Conservation (phyloP, 192 early-diverging fungal genomes). For the Gryganskiella cystojenkinii region DNA sequence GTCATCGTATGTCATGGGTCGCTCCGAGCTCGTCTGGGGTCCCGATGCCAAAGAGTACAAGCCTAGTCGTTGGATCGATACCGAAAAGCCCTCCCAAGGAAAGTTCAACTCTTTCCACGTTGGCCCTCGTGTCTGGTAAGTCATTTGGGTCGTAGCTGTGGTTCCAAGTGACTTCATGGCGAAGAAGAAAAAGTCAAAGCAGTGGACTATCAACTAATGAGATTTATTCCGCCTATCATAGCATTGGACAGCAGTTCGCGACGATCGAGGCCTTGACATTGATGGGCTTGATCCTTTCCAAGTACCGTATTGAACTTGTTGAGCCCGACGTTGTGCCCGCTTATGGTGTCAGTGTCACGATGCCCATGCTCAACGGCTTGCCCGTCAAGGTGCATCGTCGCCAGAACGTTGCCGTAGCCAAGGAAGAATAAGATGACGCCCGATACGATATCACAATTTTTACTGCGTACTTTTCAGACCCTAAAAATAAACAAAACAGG, state of each 20-base stretch:
- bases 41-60: constrained; percentile 67
- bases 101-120: constrained; percentile 67
- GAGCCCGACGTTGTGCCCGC: constrained; percentile 18
- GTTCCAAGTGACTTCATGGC: no score
- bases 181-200: neutral
- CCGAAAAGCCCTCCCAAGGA: constrained; percentile 46
- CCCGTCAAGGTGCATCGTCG: constrained; percentile 22
- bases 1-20: constrained; percentile 65
- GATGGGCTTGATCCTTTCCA: constrained; percentile 26
- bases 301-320: constrained; percentile 42
- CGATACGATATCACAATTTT: neutral
- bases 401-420: neutral
- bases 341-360: constrained; percentile 31
- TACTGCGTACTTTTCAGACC: neutral
- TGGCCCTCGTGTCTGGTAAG: constrained; percentile 60
- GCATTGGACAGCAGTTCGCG: constrained; percentile 53
- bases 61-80: constrained; percentile 73
- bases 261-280: constrained; percentile 47
- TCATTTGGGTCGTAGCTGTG: neutral
- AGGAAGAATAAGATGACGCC: neutral
- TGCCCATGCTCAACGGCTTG: constrained; percentile 53
- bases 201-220: neutral
- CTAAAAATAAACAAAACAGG: no score
- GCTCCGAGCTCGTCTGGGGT: constrained; percentile 69
- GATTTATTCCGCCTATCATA: neutral